phyloP scores from a whole-genome alignment of 768 basidiomycete genomes.

The Pisolithus sp. region DNA sequence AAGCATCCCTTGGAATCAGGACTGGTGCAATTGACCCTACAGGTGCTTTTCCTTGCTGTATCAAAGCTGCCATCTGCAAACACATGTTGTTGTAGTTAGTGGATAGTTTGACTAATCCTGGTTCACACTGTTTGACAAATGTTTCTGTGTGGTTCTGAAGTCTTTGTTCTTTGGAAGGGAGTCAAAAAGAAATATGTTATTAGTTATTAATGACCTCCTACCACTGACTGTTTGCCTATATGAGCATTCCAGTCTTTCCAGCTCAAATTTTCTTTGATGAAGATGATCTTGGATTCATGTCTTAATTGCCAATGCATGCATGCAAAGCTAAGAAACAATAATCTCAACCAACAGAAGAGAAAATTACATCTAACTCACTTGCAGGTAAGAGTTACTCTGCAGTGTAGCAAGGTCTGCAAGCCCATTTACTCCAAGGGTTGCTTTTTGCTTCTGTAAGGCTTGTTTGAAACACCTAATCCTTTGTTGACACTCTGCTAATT shows the following conservation, averaged over 20 bases:
- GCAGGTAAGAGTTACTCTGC: conserved; percentile 9
- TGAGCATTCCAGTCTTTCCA: no score
- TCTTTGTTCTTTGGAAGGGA: conserved; percentile 13
- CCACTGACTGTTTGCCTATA: no score
- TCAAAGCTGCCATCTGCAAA: conserved; percentile 14
- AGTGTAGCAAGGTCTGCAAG: neutral
- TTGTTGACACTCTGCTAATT: neutral
- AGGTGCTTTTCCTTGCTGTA: conserved; percentile 16
- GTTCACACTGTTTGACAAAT: conserved; percentile 21
- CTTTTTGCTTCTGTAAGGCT: neutral
- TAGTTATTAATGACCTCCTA: no score
- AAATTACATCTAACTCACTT: neutral
- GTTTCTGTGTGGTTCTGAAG: conserved; percentile 23
- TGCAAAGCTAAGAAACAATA: no score
- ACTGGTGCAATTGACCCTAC: conserved; percentile 15
- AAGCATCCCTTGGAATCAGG: conserved; percentile 12
- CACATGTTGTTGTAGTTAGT: conserved; percentile 26
- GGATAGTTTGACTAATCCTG: conserved; percentile 19
- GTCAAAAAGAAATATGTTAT: neutral
- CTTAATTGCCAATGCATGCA: no score
- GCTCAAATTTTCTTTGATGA: no score
- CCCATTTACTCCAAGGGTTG: no score
- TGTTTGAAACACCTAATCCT: neutral
- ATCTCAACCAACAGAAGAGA: no score
- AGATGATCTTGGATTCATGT: no score